Percentiles rank a stretch among this genome's conserved stretches.
These are phyloP conservation scores for Ustilago crameri DNA, from an alignment of 1,284 basidiomycete species.

Conservation along the genomic window DNA sequence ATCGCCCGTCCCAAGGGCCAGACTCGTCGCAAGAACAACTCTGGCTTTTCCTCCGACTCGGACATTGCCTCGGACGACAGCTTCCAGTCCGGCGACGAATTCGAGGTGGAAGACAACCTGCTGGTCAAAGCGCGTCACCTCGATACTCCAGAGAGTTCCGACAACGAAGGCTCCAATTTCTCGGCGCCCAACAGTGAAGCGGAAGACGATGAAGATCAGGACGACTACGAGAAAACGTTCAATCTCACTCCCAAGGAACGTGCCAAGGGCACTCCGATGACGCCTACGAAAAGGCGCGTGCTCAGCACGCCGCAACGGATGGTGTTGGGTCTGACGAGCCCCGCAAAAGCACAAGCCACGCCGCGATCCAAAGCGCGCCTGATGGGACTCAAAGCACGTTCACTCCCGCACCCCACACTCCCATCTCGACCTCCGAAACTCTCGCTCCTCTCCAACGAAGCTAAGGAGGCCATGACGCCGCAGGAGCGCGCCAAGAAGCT, in stretches of 20 bases:
- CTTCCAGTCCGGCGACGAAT: constrained; percentile 48
- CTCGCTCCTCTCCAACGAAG: constrained; percentile 35
- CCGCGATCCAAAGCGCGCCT: constrained; percentile 45
- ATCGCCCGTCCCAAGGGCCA: constrained; percentile 25
- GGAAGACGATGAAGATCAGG: constrained; percentile 31
- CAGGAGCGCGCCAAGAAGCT: constrained; percentile 69
- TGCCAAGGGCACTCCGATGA: constrained; percentile 40
- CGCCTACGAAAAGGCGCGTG: constrained; percentile 38
- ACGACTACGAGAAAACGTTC: constrained; percentile 34
- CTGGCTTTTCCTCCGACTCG: constrained; percentile 34
- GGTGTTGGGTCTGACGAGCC: constrained; percentile 32
- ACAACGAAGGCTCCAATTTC: constrained; percentile 40
- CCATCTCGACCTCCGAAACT: constrained; percentile 55
- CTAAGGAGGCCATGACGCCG: constrained; percentile 37
- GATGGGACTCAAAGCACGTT: constrained; percentile 40
- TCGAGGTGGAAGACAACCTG: constrained; percentile 41
- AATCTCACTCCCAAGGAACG: constrained; percentile 36
- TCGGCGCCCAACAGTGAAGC: constrained; percentile 12
- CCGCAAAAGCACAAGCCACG: constrained; percentile 42
- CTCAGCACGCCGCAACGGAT: constrained; percentile 35
- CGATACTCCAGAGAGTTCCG: constrained; percentile 43
- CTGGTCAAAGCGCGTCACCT: constrained; percentile 43
- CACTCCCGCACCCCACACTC: constrained; percentile 44
- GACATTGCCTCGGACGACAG: constrained; percentile 47
- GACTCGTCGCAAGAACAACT: constrained; percentile 23